Conservation (phyloP, 2,329 filamentous ascomycete species). For the Fusarium sp. region DNA sequence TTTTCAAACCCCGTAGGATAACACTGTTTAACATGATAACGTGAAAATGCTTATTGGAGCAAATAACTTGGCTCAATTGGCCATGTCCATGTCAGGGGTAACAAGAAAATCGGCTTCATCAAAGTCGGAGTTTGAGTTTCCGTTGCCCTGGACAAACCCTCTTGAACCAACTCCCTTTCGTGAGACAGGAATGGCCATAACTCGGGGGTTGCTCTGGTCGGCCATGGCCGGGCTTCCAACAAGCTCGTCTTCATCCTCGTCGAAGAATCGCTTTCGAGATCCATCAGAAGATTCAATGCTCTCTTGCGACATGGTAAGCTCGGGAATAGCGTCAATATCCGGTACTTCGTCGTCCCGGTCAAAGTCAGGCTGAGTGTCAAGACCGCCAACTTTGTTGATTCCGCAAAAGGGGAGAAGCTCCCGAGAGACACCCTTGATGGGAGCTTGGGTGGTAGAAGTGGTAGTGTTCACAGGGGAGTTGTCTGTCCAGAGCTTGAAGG, state of each 20-base stretch:
- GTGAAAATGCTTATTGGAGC: background rate
- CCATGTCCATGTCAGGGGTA: constrained; percentile 59
- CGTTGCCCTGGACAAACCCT: constrained; percentile 62
- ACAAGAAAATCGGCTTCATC: constrained; percentile 77
- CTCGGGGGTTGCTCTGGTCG: constrained; percentile 57
- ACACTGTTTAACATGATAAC: constrained; percentile 22
- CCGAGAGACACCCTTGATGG: constrained; percentile 54
- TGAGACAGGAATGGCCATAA: constrained; percentile 63
- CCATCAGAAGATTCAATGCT: constrained; percentile 53
- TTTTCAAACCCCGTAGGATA: constrained; percentile 26
- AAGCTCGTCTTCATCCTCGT: constrained; percentile 56
- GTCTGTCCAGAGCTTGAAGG: constrained; percentile 66
- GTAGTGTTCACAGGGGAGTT: constrained; percentile 42
- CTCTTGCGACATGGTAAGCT: constrained; percentile 68
- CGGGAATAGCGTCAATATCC: constrained; percentile 58
- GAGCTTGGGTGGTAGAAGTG: constrained; percentile 15
- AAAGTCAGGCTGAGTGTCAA: constrained; percentile 69
- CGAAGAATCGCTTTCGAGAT: constrained; percentile 64
- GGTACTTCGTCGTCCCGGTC: constrained; percentile 50
- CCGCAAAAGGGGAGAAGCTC: constrained; percentile 87
- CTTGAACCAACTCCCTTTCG: constrained; percentile 47
- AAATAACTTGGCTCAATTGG: constrained; percentile 20
- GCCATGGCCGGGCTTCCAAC: constrained; percentile 58
- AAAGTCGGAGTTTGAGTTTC: constrained; percentile 68
- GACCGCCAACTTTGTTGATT: constrained; percentile 79